Conservation (phyloP, 75 land plant species). For the Chamaecyparis obtusa region DNA sequence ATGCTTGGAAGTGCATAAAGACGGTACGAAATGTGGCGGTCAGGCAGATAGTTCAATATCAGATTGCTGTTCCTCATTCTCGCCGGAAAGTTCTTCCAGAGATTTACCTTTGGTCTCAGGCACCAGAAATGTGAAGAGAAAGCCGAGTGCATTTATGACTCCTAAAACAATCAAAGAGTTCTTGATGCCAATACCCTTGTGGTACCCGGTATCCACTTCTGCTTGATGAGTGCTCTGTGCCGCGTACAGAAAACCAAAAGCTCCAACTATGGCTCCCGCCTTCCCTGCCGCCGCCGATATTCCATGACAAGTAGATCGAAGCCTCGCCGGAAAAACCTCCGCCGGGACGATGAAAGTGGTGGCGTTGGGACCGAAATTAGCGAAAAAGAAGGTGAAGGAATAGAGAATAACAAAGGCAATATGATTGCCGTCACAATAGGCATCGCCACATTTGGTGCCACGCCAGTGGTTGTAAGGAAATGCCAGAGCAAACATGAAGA, state of each 20-base stretch:
- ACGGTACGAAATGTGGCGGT: not conserved
- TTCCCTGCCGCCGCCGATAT: constrained; percentile 41
- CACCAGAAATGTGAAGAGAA: constrained; percentile 31
- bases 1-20: too few species aligned
- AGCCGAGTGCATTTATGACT: constrained; percentile 22
- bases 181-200: constrained; percentile 22
- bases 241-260: constrained; percentile 56
- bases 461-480: constrained; percentile 62
- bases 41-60: not conserved
- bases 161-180: constrained; percentile 20
- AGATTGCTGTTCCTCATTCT: constrained; percentile 3
- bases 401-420: constrained; percentile 61
- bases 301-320: constrained; percentile 44
- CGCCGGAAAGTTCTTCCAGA: constrained; percentile 36
- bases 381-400: constrained; percentile 33
- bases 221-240: constrained; percentile 25
- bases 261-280: constrained; percentile 36
- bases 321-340: constrained; percentile 44
- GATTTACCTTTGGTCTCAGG: constrained; percentile 43
- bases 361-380: constrained; percentile 34
- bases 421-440: constrained; percentile 18
- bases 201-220: constrained; percentile 16
- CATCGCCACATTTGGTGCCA: too few species aligned
- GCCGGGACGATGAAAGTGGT: constrained; percentile 42
- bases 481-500: constrained; percentile 65